phyloP scores from a whole-genome alignment of 257 asterid species.

The Cordia subcordata region DNA sequence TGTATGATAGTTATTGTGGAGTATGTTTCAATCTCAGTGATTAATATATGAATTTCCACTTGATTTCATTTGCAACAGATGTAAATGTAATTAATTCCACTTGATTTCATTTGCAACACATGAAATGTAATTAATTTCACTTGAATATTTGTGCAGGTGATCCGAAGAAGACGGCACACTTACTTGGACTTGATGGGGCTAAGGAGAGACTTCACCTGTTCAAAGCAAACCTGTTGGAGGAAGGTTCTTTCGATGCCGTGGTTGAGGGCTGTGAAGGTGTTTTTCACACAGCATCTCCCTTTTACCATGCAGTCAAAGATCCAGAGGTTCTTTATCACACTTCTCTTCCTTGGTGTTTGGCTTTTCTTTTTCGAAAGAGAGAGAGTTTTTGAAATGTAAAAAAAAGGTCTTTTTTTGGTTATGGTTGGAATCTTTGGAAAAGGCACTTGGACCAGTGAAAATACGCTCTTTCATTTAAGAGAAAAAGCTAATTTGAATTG shows the following conservation, averaged over 20 bases:
- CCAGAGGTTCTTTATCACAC: conserved; percentile 52
- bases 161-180: conserved; percentile 58
- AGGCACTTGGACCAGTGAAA: too few relatives aligned
- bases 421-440: too few relatives aligned
- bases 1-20: too few relatives aligned
- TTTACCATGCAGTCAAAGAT: conserved; percentile 41
- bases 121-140: conserved; percentile 8
- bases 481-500: too few relatives aligned
- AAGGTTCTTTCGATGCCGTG: conserved; percentile 76
- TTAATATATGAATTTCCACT: too few relatives aligned
- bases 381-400: too few relatives aligned
- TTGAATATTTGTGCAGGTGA: conserved; percentile 41
- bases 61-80: too few relatives aligned
- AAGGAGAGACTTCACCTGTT: conserved; percentile 76
- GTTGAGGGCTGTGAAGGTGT: conserved; percentile 88
- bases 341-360: background rate
- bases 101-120: background rate
- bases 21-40: too few relatives aligned
- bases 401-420: too few relatives aligned
- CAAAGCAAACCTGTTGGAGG: conserved; percentile 65
- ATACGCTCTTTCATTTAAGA: too few relatives aligned
- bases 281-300: conserved; percentile 85
- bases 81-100: too few relatives aligned
- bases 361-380: background rate
- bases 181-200: conserved; percentile 80